Percentiles rank a stretch among this genome's conserved stretches.
Evolutionary conservation across 441 rosid species (phyloP).

Genomic region (Adansonia madagascariensis): DNA sequence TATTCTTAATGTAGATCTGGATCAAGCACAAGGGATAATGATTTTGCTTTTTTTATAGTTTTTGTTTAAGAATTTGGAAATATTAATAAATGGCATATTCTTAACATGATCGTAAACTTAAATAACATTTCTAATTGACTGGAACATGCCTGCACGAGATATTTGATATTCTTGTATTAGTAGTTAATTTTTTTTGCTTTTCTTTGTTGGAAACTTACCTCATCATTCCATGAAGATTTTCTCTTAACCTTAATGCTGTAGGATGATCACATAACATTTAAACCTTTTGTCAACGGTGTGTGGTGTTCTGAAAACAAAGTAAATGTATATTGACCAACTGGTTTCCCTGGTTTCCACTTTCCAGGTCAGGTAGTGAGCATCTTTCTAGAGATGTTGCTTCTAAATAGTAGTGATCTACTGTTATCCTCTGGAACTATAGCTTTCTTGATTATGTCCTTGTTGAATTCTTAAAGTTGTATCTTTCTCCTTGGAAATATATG

Average conservation of each 20-base stretch:
- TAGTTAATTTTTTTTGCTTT: not conserved
- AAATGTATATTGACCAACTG: not conserved
- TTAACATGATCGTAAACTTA: not conserved
- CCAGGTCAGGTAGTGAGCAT: slow-evolving; percentile 1
- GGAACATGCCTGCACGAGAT: not conserved
- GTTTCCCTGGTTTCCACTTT: not conserved
- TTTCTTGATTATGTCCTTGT: not conserved
- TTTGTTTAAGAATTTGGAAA: not conserved
- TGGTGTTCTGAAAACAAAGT: not conserved
- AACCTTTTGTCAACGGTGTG: not conserved
- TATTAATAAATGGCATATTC: not conserved
- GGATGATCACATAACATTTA: not conserved
- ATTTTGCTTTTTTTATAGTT: not conserved
- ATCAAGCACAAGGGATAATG: slow-evolving; percentile 1
- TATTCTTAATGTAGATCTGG: not conserved
- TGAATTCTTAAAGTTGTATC: not conserved
- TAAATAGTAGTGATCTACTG: not conserved
- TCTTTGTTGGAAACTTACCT: not conserved
- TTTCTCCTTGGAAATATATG: slow-evolving; percentile 1
- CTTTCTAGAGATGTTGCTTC: not conserved
- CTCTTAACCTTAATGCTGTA: not conserved
- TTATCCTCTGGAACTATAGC: not conserved
- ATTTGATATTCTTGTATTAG: not conserved
- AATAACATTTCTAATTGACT: not conserved
- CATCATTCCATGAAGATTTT: not conserved